Percentiles rank a stretch among this genome's conserved stretches.
phyloP scores from a whole-genome alignment of 208 protist species.

The Leishmania braziliensis region DNA sequence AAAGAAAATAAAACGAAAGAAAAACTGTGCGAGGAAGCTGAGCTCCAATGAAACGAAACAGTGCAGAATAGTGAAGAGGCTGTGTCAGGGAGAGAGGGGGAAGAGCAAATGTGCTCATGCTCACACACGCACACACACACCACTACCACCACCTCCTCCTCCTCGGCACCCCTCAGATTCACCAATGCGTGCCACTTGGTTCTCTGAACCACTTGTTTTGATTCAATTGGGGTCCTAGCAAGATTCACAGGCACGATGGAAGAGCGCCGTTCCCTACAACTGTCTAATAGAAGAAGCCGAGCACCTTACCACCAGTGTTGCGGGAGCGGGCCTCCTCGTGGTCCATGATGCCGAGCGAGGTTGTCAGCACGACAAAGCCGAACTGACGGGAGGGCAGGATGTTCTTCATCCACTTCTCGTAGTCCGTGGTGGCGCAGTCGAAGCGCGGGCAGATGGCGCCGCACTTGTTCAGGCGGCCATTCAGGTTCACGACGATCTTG shows the following conservation, averaged over 20 bases:
- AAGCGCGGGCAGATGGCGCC: slow-evolving; percentile 99
- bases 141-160: not conserved
- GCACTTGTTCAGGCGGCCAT: slow-evolving; percentile 99
- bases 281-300: slow-evolving; percentile 99
- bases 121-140: not conserved
- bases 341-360: slow-evolving; percentile 99
- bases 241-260: not conserved
- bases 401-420: slow-evolving; percentile 99
- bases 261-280: not conserved
- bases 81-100: not conserved
- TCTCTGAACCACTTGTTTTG: not conserved
- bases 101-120: not conserved
- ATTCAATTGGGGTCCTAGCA: not conserved
- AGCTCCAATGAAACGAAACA: not conserved
- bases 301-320: slow-evolving; percentile 99
- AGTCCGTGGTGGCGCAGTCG: slow-evolving; percentile 95
- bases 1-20: not conserved
- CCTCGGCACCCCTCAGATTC: not conserved
- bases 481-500: slow-evolving; percentile 99
- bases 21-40: not conserved
- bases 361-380: slow-evolving; percentile 99
- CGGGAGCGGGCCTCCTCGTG: slow-evolving; percentile 99
- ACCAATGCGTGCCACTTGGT: not conserved
- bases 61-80: not conserved
- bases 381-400: slow-evolving; percentile 99